Evolutionary conservation across 2,329 filamentous ascomycete genomes (phyloP).

Genomic region (Botrytis porri): DNA sequence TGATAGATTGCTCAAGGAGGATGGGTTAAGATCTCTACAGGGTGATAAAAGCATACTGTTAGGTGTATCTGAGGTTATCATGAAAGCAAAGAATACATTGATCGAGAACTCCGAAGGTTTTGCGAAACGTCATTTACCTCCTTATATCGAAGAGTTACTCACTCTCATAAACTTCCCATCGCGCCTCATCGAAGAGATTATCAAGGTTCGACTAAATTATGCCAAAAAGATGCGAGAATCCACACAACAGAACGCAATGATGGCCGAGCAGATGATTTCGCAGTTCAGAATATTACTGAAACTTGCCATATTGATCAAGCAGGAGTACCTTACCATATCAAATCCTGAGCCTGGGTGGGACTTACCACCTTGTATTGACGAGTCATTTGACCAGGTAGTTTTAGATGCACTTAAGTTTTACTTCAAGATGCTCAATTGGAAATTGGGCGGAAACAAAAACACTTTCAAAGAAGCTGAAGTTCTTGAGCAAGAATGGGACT

Average conservation of each 20-base stretch:
- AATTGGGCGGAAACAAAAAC: constrained; percentile 95
- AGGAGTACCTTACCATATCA: constrained; percentile 79
- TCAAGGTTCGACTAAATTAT: constrained; percentile 85
- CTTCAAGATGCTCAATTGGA: constrained; percentile 98
- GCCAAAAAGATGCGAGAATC: constrained; percentile 95
- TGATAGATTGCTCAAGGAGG: constrained; percentile 91
- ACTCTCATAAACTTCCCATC: constrained; percentile 97
- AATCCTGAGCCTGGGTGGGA: constrained; percentile 92
- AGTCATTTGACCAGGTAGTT: constrained; percentile 89
- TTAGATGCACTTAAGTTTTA: constrained; percentile 95
- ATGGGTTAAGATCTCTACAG: constrained; percentile 87
- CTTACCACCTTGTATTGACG: constrained; percentile 90
- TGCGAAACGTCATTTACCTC: constrained; percentile 83
- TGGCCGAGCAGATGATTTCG: constrained; percentile 96
- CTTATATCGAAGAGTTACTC: constrained; percentile 93
- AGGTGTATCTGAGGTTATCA: constrained; percentile 80
- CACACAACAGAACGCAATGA: constrained; percentile 84
- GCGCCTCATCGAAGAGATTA: constrained; percentile 93
- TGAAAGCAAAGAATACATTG: constrained; percentile 88
- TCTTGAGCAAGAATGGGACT: constrained; percentile 95
- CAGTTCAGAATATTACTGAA: constrained; percentile 93
- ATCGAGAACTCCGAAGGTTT: constrained; percentile 85
- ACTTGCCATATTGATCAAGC: constrained; percentile 88
- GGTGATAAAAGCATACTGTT: constrained; percentile 82
- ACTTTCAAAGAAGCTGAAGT: constrained; percentile 99